Evolutionary conservation across 140 eudicot genomes (phyloP).

Genomic region (Erigeron philadelphicus): DNA sequence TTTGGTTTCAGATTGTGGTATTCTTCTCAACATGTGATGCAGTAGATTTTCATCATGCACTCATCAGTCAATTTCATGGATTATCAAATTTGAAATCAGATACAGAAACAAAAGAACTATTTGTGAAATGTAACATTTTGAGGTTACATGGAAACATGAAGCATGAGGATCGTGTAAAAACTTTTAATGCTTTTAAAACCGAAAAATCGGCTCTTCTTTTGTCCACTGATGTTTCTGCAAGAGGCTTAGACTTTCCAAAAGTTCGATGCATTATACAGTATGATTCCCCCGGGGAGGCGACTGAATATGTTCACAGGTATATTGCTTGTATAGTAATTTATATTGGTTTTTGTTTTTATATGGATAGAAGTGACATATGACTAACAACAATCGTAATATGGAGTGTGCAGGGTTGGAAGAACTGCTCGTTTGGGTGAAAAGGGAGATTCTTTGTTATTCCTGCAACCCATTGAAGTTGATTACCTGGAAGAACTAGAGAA

Average conservation of each 20-base stretch:
- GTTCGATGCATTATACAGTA: slow-evolving; percentile 88
- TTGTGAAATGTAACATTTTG: slow-evolving; percentile 64
- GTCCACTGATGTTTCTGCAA: slow-evolving; percentile 90
- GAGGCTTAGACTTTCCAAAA: slow-evolving; percentile 95
- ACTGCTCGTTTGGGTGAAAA: slow-evolving; percentile 97
- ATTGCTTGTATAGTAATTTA: slow-evolving; percentile 3
- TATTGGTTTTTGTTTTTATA: background rate
- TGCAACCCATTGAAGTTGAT: slow-evolving; percentile 86
- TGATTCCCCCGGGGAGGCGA: slow-evolving; percentile 97
- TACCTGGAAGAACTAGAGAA: slow-evolving; percentile 66
- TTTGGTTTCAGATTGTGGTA: slow-evolving; percentile 73
- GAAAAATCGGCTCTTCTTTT: slow-evolving; percentile 83
- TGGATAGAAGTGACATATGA: background rate
- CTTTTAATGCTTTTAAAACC: slow-evolving; percentile 67
- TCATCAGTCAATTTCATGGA: slow-evolving; percentile 57
- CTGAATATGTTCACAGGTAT: slow-evolving; percentile 93
- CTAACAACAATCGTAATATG: background rate
- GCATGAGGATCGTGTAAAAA: slow-evolving; percentile 72
- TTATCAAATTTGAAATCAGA: slow-evolving; percentile 37
- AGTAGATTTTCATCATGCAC: slow-evolving; percentile 80
- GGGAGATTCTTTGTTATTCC: slow-evolving; percentile 85
- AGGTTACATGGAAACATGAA: slow-evolving; percentile 85
- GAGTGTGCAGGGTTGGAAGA: slow-evolving; percentile 84
- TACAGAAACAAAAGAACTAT: slow-evolving; percentile 36
- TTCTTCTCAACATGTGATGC: slow-evolving; percentile 95